Base-by-base conservation (phyloP, 768 basidiomycete genomes). In the Pleurotus cornucopiae region DNA sequence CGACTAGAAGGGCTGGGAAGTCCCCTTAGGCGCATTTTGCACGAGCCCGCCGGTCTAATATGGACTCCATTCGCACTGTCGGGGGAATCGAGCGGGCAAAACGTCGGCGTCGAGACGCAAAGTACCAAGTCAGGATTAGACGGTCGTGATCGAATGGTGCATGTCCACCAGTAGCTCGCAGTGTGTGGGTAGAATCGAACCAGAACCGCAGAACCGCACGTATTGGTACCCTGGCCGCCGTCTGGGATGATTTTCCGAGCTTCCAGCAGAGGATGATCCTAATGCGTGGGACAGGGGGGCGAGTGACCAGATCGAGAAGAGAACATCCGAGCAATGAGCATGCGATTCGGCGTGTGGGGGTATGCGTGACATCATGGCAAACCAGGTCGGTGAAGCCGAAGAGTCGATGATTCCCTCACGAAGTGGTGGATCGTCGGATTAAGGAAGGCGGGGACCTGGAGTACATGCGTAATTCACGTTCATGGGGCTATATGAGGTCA, bases 1-100 rank as follows among this genome's bases (percentile, higher is more conserved):
- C 23, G 48, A 41, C 51, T 53, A 53, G 51, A 53, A 53, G 51
- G 39, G 23, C 6, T 49, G n/a, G 39, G 18, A 53, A 53, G 51
- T 38, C 38, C 13, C 39, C 20, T 25, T 53, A 53, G 51, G 39
- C 51, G 38, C 18, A 44, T 21, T 44, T 18, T 16, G 51, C 39
- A 18, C 39, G 20, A 16, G 18, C 51, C 30, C 30, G 30, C 30
- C 30, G 11, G 30, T n/a, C 51, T 38, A 53, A 20, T 40, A 43
- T 53, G 51, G 51, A 23, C 37, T 53, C 26, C 51, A 53, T 53
- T 53, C 20, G 12, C 37, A 37, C 16, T 53, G 51, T 53, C 51
- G 51, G 21, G 21, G 14, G 51, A n/a, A 40, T 12, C 49, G 21
- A 48, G 46, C 46, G 46, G 46, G 23, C 30, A 34, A 48, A 38